Base-by-base conservation (phyloP, 352 stramenopile genomes). In the Peronospora destructor region DNA sequence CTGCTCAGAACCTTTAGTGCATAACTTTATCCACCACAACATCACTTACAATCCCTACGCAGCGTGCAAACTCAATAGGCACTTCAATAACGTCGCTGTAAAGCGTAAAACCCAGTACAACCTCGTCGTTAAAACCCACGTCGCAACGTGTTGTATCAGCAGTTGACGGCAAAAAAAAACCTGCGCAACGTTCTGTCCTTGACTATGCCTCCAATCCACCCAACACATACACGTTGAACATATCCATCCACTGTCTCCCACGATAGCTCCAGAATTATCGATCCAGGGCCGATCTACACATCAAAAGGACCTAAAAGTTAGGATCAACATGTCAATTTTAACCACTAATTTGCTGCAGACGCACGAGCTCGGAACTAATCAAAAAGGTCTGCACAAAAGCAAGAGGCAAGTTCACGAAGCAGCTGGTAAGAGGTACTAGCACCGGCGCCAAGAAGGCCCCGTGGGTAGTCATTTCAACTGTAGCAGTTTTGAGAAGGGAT, bases 181-280 rank as follows among this genome's bases (percentile, higher is more conserved):
- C 70, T 84, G 59, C 72, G 67, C 45, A 84, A 37, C 0, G 51
- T 53, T 26, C 52, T 57, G 42, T 71, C 61, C 48, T 78, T 81
- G 19, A 80, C 64, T 40, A 87, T 38, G 0, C 73, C 79, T 11
- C 79, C 76, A 30, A 87, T 66, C 79, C 79, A 90, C 4, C 66
- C 79, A 17, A 84, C 66, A 42, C 75, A 85, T 12, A 88, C 71
- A 38, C 75, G 74, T 51, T 87, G 79, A 19, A 85, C 73, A 40
- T 90, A 87, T 48, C 79, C 79, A n/a, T 90, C 79, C 12, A 80
- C 44, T 6, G 79, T 85, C 59, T 87, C 76, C 79, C 79, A 90
- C 34, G 76, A 87, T 23, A 90, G 50, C 52, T 85, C 75, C 21
- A 93, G 40, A 35, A 93, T 66, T n/a, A 66, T 80, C 10, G 82